Conservation (phyloP, 2,329 filamentous ascomycete species). For the Lachnellula subtilissima region DNA sequence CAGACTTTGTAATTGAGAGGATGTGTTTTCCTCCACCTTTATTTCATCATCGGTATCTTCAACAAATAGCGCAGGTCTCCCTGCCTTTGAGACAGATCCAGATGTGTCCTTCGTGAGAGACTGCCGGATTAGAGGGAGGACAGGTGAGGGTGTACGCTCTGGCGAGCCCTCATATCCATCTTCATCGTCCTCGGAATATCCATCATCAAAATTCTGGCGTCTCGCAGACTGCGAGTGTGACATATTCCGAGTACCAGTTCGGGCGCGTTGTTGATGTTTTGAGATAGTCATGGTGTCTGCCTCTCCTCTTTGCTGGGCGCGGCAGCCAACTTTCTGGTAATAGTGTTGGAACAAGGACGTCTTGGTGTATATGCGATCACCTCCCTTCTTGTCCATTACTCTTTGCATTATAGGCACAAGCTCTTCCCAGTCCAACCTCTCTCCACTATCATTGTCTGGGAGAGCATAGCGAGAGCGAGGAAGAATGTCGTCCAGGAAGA, state of each 20-base stretch:
- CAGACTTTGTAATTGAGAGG: too few species aligned
- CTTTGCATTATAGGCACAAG: constrained; percentile 9
- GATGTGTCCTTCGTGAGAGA: background rate
- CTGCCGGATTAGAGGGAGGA: background rate
- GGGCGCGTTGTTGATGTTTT: background rate
- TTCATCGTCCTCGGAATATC: background rate
- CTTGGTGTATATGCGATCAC: background rate
- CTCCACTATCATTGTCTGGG: background rate
- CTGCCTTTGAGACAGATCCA: background rate
- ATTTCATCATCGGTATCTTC: background rate
- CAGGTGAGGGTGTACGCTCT: background rate
- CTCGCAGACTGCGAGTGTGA: background rate
- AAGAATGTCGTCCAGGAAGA: constrained; percentile 9
- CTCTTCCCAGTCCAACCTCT: background rate
- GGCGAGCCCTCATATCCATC: background rate
- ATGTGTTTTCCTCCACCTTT: too few species aligned
- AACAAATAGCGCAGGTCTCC: background rate
- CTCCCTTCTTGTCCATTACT: background rate
- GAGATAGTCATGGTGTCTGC: background rate
- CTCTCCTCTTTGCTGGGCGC: background rate
- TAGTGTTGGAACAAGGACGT: constrained; percentile 12
- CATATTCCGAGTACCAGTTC: too few species aligned
- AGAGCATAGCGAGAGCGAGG: background rate
- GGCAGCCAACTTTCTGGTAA: constrained; percentile 9
- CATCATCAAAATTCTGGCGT: background rate